Evolutionary conservation across 1,284 basidiomycete genomes (phyloP), one percentile per base, ranked within the genome.

Genomic region (Cutaneotrichosporon sp.): DNA sequence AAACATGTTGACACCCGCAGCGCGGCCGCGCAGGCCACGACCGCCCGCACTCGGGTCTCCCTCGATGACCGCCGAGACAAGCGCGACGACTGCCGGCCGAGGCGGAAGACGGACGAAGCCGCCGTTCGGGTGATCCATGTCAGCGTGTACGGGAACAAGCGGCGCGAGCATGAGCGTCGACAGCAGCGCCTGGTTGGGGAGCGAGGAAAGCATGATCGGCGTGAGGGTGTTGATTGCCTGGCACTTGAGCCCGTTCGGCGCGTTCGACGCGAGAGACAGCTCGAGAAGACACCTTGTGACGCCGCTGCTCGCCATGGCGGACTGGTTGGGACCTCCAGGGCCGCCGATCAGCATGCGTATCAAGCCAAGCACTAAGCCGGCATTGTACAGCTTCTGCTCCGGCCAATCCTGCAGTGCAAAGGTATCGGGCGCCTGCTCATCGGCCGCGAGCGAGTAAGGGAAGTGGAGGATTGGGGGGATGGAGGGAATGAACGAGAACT

Each of bases 381-480:
- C 88, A 73, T 95, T 96, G 56, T 86, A 83, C 21, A 87, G 80
- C 78, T 97, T 97, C 76, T 95, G 92, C 59, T 88, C 85, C 68
- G 94, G 92, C 97, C 97, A 99, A 75, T 94, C 93, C 77, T 99
- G 97, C 42, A 98, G 83, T 1, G 94, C 90, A 79, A 98, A 99
- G 65, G 91, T 89, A 78, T 97, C 92, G 4, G 95, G 91, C 2
- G 90, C 87, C 8, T 84, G 80, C 50, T 87, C 85, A 60, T 89
- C 85, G 13, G 86, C 83, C 0, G 81, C 75, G 9, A 92, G 81
- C 13, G 86, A 85, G 2, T 89, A 84, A 1, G 95, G 94, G 77
- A 93, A 96, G 69, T 91, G 88, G 31, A 99, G 86, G 22, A 97
- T 85, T 1, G 91, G 86, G 14, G 89, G 90, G 10, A 97, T 83